phyloP scores from a whole-genome alignment of 2,329 filamentous ascomycete genomes.

The Cercospora canescens region DNA sequence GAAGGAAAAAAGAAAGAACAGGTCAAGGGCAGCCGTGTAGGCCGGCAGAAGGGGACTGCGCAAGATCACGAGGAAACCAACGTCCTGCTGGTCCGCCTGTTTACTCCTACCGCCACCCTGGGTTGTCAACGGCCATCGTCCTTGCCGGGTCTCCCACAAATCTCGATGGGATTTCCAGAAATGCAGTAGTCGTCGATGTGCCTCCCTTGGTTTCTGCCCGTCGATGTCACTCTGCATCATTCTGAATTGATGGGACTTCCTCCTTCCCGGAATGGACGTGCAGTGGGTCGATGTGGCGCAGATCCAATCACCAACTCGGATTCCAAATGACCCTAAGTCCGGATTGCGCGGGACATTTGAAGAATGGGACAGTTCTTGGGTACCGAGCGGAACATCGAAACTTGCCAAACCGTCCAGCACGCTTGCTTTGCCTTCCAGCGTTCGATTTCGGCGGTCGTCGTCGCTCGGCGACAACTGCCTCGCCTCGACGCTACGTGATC shows the following conservation, averaged over 20 bases:
- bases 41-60: not conserved
- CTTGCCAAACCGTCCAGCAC: too few relatives aligned
- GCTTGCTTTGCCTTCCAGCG: not conserved
- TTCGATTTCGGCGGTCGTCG: not conserved
- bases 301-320: not conserved
- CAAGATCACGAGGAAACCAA: not conserved
- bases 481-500: not conserved
- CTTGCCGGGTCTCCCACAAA: not conserved
- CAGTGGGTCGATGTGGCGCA: not conserved
- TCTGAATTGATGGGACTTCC: not conserved
- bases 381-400: not conserved
- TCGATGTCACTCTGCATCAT: constrained; percentile 6
- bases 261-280: not conserved
- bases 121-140: not conserved
- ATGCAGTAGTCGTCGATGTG: not conserved
- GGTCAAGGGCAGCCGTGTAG: constrained; percentile 1
- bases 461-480: not conserved
- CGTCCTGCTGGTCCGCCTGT: too few relatives aligned
- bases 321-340: not conserved
- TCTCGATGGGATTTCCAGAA: not conserved
- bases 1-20: not conserved
- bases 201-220: not conserved
- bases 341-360: not conserved
- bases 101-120: not conserved
- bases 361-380: not conserved